Percentiles rank a stretch among this genome's conserved stretches.
phyloP scores from a whole-genome alignment of 495 filamentous ascomycete species.

The Neurospora cerealis region DNA sequence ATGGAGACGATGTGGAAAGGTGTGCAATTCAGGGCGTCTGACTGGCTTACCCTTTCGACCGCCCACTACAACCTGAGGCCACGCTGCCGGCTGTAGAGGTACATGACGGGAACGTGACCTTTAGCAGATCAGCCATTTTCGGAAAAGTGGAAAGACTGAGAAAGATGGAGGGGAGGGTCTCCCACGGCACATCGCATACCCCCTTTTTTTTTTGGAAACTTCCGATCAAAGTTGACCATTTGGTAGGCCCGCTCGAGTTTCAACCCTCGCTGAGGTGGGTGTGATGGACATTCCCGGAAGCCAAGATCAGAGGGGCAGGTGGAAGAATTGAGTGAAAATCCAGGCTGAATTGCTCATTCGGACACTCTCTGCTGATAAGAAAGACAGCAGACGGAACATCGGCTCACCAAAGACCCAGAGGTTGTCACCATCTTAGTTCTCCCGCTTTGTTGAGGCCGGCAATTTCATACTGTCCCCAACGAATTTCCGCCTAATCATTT shows the following conservation, averaged over 20 bases:
- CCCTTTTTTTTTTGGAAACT: not conserved
- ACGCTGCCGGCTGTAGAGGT: not conserved
- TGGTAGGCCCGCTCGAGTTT: not conserved
- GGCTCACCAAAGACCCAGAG: not conserved
- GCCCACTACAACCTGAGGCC: not conserved
- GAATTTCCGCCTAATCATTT: not conserved
- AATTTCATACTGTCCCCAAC: not conserved
- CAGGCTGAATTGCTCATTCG: not conserved
- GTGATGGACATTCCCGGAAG: not conserved
- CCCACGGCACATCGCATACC: not conserved
- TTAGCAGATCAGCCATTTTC: not conserved
- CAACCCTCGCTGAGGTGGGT: not conserved
- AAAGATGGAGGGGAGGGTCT: not conserved
- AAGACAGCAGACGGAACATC: not conserved
- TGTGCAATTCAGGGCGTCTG: not conserved
- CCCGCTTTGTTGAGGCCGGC: not conserved
- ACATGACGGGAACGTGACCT: not conserved
- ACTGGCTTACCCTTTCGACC: not conserved
- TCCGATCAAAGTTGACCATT: not conserved
- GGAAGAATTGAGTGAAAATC: not conserved
- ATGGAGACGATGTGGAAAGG: not conserved
- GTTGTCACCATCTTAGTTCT: not conserved
- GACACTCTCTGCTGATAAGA: not conserved
- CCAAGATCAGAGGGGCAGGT: not conserved
- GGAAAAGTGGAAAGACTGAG: not conserved